These are phyloP conservation scores for Trematosphaeria pertusa DNA, from an alignment of 2,329 filamentous ascomycete species.

Conservation along the genomic window DNA sequence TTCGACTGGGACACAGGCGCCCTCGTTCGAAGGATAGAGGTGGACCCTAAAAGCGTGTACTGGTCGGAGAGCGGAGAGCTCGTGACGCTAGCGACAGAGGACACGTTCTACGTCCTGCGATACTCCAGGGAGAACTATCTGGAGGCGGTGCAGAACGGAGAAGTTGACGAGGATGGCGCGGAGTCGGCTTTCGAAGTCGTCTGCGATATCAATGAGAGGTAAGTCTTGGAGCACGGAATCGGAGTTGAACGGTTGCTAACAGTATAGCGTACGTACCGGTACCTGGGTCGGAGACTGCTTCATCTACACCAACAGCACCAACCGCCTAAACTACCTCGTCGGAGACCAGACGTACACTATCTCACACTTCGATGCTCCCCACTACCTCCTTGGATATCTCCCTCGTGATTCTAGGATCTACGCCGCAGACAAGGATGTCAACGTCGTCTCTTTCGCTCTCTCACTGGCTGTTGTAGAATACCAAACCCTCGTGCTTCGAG, in stretches of 20 bases:
- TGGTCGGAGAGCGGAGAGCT: slow-evolving; percentile 98
- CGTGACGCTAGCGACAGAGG: slow-evolving; percentile 90
- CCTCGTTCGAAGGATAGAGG: slow-evolving; percentile 90
- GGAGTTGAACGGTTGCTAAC: slow-evolving; percentile 20
- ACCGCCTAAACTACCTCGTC: slow-evolving; percentile 96
- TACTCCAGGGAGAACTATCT: slow-evolving; percentile 90
- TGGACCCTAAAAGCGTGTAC: slow-evolving; percentile 76
- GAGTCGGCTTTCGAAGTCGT: slow-evolving; percentile 96
- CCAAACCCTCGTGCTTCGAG: slow-evolving; percentile 92
- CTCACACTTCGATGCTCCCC: slow-evolving; percentile 92
- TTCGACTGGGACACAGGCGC: slow-evolving; percentile 95
- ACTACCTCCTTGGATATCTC: slow-evolving; percentile 95
- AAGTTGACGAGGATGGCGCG: slow-evolving; percentile 88
- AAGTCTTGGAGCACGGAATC: too few species aligned
- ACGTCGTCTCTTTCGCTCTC: slow-evolving; percentile 86
- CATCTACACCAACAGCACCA: slow-evolving; percentile 97
- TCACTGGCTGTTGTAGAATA: slow-evolving; percentile 95
- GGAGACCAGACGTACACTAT: slow-evolving; percentile 98
- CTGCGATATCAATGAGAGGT: slow-evolving; percentile 92
- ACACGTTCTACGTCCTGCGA: slow-evolving; percentile 91
- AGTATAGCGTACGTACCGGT: slow-evolving; percentile 79
- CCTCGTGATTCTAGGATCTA: slow-evolving; percentile 95
- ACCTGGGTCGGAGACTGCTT: slow-evolving; percentile 99
- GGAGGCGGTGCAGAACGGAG: slow-evolving; percentile 79
- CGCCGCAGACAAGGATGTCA: slow-evolving; percentile 93